Evolutionary conservation across 2,329 filamentous ascomycete genomes (phyloP).

Genomic region (Hypomyces rosellus): DNA sequence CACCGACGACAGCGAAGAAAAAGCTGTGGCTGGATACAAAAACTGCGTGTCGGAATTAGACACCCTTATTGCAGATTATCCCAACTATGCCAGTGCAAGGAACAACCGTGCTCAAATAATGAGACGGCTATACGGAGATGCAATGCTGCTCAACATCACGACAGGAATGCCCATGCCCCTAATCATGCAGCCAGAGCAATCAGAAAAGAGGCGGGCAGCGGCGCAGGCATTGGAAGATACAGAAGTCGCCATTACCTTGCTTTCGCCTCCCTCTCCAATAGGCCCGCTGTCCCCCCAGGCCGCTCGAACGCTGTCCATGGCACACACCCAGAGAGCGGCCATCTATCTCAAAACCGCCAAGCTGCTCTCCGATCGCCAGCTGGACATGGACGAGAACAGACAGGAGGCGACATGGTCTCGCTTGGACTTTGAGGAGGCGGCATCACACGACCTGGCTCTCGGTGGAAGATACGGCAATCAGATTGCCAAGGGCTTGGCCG

Average conservation of each 20-base stretch:
- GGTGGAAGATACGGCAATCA: slow-evolving; percentile 61
- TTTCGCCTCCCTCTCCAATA: slow-evolving; percentile 45
- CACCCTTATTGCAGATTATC: slow-evolving; percentile 49
- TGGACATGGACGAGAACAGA: slow-evolving; percentile 34
- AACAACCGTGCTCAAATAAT: slow-evolving; percentile 69
- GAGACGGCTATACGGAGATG: slow-evolving; percentile 56
- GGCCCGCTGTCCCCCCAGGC: slow-evolving; percentile 56
- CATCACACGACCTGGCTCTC: slow-evolving; percentile 56
- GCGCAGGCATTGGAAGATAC: slow-evolving; percentile 45
- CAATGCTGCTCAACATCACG: slow-evolving; percentile 41
- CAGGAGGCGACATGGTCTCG: slow-evolving; percentile 44
- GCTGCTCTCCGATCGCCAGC: slow-evolving; percentile 29
- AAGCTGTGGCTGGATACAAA: slow-evolving; percentile 39
- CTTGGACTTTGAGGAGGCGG: slow-evolving; percentile 55
- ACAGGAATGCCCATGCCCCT: slow-evolving; percentile 35
- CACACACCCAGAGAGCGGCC: slow-evolving; percentile 65
- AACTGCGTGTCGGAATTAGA: slow-evolving; percentile 44
- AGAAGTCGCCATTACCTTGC: slow-evolving; percentile 50
- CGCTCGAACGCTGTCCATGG: slow-evolving; percentile 60
- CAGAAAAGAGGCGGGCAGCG: slow-evolving; percentile 35
- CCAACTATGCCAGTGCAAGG: slow-evolving; percentile 63
- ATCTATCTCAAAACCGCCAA: slow-evolving; percentile 57
- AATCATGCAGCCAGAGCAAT: slow-evolving; percentile 28
- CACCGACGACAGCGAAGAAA: slow-evolving; percentile 29
- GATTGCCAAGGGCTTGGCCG: slow-evolving; percentile 57